A percentile compares a stretch with the other conserved stretches of the same genome.
These are phyloP conservation scores for Phytopythium montanum DNA, from an alignment of 352 stramenopile genomes.

Conservation along the genomic window DNA sequence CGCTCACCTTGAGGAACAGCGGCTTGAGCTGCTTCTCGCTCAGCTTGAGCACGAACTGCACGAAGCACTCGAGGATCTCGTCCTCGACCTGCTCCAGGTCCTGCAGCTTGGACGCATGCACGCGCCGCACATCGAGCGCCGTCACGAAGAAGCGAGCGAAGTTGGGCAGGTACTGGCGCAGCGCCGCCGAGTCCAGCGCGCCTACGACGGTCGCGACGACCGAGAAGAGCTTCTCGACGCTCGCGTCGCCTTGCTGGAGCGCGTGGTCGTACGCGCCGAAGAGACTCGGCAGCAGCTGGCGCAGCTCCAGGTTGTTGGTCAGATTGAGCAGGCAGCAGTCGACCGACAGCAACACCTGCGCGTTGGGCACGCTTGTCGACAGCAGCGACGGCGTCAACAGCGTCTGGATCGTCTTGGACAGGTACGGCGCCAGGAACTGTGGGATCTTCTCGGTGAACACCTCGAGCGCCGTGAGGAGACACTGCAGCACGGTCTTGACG, in stretches of 20 bases:
- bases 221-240: constrained; percentile 64
- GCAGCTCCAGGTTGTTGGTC: constrained; percentile 67
- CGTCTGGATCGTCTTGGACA: constrained; percentile 55
- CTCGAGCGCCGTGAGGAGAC: constrained; percentile 65
- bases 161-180: constrained; percentile 66
- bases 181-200: constrained; percentile 35
- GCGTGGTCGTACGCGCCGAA: constrained; percentile 69
- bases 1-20: constrained; percentile 80
- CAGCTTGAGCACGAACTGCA: constrained; percentile 83
- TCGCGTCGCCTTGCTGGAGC: constrained; percentile 41
- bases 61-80: constrained; percentile 66
- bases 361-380: constrained; percentile 19
- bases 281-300: constrained; percentile 66
- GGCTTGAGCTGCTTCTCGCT: constrained; percentile 90
- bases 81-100: constrained; percentile 73
- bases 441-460: constrained; percentile 83
- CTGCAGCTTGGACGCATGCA: constrained; percentile 49
- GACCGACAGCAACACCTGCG: constrained; percentile 46
- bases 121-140: constrained; percentile 65
- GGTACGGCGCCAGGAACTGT: constrained; percentile 78
- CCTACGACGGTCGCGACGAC: constrained; percentile 66
- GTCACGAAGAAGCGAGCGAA: constrained; percentile 85
- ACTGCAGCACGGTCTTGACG: constrained; percentile 56
- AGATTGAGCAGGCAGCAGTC: constrained; percentile 67
- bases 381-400: constrained; percentile 55